phyloP scores from a whole-genome alignment of 2,329 filamentous ascomycete genomes.

The Ophiostoma novo-ulmi region DNA sequence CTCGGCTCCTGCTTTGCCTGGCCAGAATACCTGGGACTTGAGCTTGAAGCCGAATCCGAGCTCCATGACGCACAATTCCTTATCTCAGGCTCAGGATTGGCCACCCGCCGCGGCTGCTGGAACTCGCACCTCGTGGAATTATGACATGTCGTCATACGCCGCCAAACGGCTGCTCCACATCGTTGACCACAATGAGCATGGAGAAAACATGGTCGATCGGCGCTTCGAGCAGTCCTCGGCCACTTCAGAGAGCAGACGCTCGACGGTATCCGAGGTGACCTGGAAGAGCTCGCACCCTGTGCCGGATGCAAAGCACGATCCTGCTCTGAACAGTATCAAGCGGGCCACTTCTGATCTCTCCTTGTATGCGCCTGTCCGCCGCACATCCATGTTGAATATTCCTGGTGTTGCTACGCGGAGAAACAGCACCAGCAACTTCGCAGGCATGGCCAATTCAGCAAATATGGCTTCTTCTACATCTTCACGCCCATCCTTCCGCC shows the following conservation, averaged over 20 bases:
- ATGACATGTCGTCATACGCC: conserved; percentile 43
- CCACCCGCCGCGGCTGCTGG: not conserved
- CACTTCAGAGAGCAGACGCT: conserved; percentile 36
- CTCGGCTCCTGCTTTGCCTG: conserved; percentile 10
- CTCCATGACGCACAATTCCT: conserved; percentile 8
- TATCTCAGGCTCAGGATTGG: conserved; percentile 11
- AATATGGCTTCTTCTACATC: conserved; percentile 5
- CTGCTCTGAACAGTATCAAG: conserved; percentile 31
- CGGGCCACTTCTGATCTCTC: conserved; percentile 46
- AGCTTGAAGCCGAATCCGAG: not conserved
- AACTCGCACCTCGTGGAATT: conserved; percentile 39
- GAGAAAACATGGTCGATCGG: conserved; percentile 28
- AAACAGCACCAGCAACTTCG: conserved; percentile 29
- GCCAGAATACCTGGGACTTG: not conserved
- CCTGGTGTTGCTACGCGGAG: conserved; percentile 47
- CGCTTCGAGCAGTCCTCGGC: conserved; percentile 33
- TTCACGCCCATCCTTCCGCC: conserved; percentile 32
- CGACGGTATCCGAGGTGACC: conserved; percentile 34
- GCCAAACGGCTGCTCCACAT: conserved; percentile 38
- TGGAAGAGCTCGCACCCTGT: conserved; percentile 38
- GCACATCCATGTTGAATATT: conserved; percentile 45
- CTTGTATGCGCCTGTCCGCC: conserved; percentile 44
- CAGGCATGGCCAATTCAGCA: not conserved
- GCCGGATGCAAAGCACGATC: conserved; percentile 25
- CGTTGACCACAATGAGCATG: not conserved